Percentiles rank a stretch among this genome's conserved stretches.
phyloP scores from a whole-genome alignment of 169 alveolate species.

The Cryptosporidium sp. region DNA sequence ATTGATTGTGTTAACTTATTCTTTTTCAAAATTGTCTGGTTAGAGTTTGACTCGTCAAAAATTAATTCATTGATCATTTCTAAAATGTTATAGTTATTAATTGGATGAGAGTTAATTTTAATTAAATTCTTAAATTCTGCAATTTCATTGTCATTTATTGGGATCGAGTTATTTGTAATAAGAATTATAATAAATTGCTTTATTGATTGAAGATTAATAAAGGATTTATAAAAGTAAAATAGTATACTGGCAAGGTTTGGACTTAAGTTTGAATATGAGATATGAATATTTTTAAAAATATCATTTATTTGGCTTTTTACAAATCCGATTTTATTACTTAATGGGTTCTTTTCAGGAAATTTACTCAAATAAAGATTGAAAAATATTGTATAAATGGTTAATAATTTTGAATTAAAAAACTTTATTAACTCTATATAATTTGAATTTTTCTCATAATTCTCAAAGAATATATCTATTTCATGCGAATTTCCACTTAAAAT shows the following conservation, averaged over 20 bases:
- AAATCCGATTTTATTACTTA: not conserved
- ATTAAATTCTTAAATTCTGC: not conserved
- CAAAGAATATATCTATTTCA: not conserved
- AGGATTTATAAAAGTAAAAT: constrained; percentile 43
- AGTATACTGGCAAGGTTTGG: not conserved
- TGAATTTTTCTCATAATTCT: not conserved
- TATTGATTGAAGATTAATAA: constrained; percentile 31
- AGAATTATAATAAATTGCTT: constrained; percentile 34
- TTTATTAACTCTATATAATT: not conserved
- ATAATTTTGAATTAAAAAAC: constrained; percentile 8
- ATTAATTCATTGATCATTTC: constrained; percentile 25
- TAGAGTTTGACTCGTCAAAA: constrained; percentile 22
- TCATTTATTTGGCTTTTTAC: not conserved
- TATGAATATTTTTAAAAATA: not conserved
- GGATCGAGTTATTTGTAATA: not conserved
- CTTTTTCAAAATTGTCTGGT: constrained; percentile 21
- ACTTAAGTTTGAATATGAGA: constrained; percentile 24
- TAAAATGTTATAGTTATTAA: not conserved
- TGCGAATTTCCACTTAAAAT: constrained; percentile 14
- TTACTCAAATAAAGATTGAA: constrained; percentile 19
- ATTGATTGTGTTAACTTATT: constrained; percentile 20
- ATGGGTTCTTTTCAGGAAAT: constrained; percentile 17
- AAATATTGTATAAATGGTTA: not conserved
- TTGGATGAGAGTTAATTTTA: not conserved
- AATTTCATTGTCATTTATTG: not conserved